phyloP scores from a whole-genome alignment of 805 yeast species.

The Zygotorulaspora sp. region DNA sequence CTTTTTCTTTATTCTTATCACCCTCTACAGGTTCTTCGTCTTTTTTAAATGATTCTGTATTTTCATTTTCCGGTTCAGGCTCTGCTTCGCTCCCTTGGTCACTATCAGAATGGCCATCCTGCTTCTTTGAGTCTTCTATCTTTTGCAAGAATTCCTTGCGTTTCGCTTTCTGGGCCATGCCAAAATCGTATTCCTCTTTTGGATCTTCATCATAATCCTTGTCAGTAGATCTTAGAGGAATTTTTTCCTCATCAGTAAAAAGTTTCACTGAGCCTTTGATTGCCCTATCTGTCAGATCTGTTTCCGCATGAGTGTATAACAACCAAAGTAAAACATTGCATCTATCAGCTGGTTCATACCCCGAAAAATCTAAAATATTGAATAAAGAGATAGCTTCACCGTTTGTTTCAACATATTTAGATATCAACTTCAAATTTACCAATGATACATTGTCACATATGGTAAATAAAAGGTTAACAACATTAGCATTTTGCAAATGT shows the following conservation, averaged over 20 bases:
- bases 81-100: slow-evolving; percentile 4
- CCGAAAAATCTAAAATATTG: slow-evolving; percentile 65
- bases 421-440: slow-evolving; percentile 38
- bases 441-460: slow-evolving; percentile 60
- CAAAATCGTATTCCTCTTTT: slow-evolving; percentile 28
- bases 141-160: slow-evolving; percentile 26
- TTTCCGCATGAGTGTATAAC: slow-evolving; percentile 73
- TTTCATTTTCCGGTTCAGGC: slow-evolving; percentile 1
- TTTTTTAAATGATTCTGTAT: not conserved
- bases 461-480: slow-evolving; percentile 71
- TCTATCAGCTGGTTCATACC: slow-evolving; percentile 58
- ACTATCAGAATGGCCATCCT: slow-evolving; percentile 3
- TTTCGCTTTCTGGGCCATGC: slow-evolving; percentile 24
- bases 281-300: slow-evolving; percentile 52
- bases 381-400: slow-evolving; percentile 48
- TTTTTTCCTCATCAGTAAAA: slow-evolving; percentile 17
- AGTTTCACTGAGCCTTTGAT: slow-evolving; percentile 30
- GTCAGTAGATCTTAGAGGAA: slow-evolving; percentile 14
- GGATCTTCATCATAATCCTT: slow-evolving; percentile 28
- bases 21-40: slow-evolving; percentile 2
- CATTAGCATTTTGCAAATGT: slow-evolving; percentile 45
- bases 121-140: slow-evolving; percentile 1
- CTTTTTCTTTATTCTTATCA: slow-evolving; percentile 1
- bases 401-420: slow-evolving; percentile 19
- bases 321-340: slow-evolving; percentile 79